phyloP scores from a whole-genome alignment of 106 monocot species.

The Iris macrosiphon region DNA sequence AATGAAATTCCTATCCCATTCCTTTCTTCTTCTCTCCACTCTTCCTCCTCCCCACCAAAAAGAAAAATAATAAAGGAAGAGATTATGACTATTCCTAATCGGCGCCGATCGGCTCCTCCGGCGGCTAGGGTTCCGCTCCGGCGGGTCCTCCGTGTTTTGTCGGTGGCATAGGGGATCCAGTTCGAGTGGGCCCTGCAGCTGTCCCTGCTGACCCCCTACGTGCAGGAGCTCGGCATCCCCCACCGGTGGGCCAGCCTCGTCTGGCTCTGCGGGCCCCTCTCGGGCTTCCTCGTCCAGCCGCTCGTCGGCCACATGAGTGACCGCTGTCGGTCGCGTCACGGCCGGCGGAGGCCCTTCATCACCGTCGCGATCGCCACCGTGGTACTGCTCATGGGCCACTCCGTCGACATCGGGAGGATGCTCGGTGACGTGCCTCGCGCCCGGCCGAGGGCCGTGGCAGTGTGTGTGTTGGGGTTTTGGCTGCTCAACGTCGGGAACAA shows the following conservation, averaged over 20 bases:
- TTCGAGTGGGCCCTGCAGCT: constrained; percentile 82
- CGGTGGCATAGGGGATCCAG: constrained; percentile 54
- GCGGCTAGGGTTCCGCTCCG: constrained; percentile 17
- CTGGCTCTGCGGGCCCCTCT: constrained; percentile 78
- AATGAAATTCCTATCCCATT: too few relatives aligned
- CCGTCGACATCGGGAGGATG: too few relatives aligned
- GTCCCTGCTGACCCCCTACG: constrained; percentile 66
- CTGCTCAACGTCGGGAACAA: too few relatives aligned
- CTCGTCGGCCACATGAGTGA: constrained; percentile 65
- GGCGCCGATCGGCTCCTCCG: constrained; percentile 3
- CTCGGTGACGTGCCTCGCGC: too few relatives aligned
- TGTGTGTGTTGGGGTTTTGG: too few relatives aligned
- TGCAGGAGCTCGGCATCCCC: constrained; percentile 70
- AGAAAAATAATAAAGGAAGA: too few relatives aligned
- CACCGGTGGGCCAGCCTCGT: constrained; percentile 56
- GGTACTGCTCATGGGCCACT: too few relatives aligned
- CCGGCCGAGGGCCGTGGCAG: too few relatives aligned
- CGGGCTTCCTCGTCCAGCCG: constrained; percentile 65
- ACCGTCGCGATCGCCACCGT: constrained; percentile 16
- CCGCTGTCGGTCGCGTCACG: constrained; percentile 24
- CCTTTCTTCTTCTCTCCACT: too few relatives aligned
- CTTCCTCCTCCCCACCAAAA: too few relatives aligned
- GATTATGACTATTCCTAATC: too few relatives aligned
- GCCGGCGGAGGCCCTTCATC: constrained; percentile 56
- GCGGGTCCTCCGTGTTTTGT: constrained; percentile 25